phyloP scores from a whole-genome alignment of 192 early-diverging fungal genomes.

The Coemansia aciculifera region DNA sequence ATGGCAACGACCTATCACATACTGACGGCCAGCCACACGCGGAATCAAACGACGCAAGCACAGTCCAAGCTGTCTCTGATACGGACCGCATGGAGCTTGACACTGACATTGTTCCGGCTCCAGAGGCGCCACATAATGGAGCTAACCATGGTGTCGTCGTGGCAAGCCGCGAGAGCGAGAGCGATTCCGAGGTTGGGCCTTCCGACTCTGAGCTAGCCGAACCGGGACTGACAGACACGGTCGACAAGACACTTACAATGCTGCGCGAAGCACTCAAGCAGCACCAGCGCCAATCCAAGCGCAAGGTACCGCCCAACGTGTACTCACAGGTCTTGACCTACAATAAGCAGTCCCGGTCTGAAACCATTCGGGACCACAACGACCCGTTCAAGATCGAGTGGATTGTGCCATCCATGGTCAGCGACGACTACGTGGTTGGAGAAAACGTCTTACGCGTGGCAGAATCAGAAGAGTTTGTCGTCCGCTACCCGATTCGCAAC shows the following conservation, averaged over 20 bases:
- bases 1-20: constrained; percentile 7
- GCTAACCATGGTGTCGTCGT: not conserved
- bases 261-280: constrained; percentile 73
- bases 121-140: constrained; percentile 14
- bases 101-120: not conserved
- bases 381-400: constrained; percentile 91
- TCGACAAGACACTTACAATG: constrained; percentile 38
- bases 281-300: constrained; percentile 79
- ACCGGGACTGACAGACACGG: constrained; percentile 9
- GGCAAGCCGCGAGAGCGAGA: not conserved
- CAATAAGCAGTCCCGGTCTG: constrained; percentile 65
- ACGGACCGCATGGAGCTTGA: not conserved
- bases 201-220: not conserved
- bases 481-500: constrained; percentile 77
- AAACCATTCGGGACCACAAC: constrained; percentile 83
- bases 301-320: constrained; percentile 74
- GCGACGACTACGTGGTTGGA: constrained; percentile 53
- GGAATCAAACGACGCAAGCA: not conserved
- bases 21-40: not conserved
- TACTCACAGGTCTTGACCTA: constrained; percentile 69
- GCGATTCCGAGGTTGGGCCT: not conserved
- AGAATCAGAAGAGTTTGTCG: constrained; percentile 27
- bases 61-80: not conserved
- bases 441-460: constrained; percentile 38
- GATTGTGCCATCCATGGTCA: constrained; percentile 55